Base-by-base conservation (phyloP, 805 yeast species). In the Saturnispora saitoi region DNA sequence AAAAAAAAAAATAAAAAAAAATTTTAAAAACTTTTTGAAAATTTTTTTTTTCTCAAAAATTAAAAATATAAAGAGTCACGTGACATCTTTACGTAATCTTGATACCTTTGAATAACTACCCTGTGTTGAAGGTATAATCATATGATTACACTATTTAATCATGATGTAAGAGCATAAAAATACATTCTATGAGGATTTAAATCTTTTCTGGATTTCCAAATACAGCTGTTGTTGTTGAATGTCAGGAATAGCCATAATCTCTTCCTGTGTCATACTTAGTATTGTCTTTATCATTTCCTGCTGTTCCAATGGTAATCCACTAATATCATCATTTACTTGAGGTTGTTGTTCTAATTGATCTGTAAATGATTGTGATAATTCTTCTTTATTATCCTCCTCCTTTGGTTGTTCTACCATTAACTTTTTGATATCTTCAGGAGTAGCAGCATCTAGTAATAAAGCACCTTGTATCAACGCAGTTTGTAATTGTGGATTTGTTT, bases 391-490 rank as follows among this genome's bases (percentile, higher is more conserved):
- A 17, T 32, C 42, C 7, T 42, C 29, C 9, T 43, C 48, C 22
- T 34, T 32, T 19, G 45, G 39, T 39, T 47, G 17, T 15, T 45
- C 45, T 31, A 42, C 19, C 39, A 48, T n/a, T 14, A 63, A 49
- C 12, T 28, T 42, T 36, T 57, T 58, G 22, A 66, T 52, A 14
- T 56, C 55, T 0, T 59, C 60, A 2, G 63, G 56, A 4, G 29
- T 42, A 9, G 61, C 66, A 32, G 58, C 55, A 28, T 65, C 70
- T 41, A 66, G 62, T 51, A 63, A 66, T 53, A 82, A 60, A 52
- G 87, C 65, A 2, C 81, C 70, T 59, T 90, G 96, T 2, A 89
- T 91, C 28, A 87, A 69, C 0, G 95, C 93, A 62, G 81, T 88
- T 2, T 86, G 69, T 42, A 91, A 69, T 62, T 91, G 97, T 0